Evolutionary conservation across 1,139 yeast genomes (phyloP).

Genomic region (Pichia sp.): DNA sequence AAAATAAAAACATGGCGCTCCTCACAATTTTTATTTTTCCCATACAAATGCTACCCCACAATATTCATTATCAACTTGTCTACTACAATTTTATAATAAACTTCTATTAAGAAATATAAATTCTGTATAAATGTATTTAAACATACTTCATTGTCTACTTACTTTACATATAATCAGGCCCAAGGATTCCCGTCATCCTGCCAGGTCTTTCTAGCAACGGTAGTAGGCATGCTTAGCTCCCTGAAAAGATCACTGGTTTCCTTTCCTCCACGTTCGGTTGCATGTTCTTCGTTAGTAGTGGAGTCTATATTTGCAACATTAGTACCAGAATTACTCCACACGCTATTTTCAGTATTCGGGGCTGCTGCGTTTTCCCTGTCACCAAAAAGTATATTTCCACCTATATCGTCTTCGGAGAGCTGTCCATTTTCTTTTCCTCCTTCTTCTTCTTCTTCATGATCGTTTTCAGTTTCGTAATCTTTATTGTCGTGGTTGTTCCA

Average conservation of each 20-base stretch:
- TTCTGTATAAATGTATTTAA: too few species aligned
- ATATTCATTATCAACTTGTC: not conserved
- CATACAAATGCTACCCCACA: not conserved
- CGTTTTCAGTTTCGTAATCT: not conserved
- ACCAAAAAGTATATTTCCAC: not conserved
- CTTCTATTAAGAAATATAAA: too few species aligned
- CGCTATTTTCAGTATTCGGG: not conserved
- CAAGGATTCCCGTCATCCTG: slow-evolving; percentile 32
- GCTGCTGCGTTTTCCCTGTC: not conserved
- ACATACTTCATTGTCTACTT: too few species aligned
- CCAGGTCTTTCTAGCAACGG: slow-evolving; percentile 47
- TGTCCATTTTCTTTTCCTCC: not conserved
- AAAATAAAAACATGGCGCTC: slow-evolving; percentile 1
- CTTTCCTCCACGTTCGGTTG: slow-evolving; percentile 5
- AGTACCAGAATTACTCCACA: not conserved
- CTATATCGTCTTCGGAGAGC: not conserved
- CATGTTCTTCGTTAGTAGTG: not conserved
- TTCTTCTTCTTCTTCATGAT: not conserved
- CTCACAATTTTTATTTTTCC: not conserved
- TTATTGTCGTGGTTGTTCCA: slow-evolving; percentile 16
- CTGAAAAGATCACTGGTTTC: slow-evolving; percentile 44
- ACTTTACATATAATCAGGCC: slow-evolving; percentile 18
- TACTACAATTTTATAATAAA: not conserved
- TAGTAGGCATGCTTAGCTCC: slow-evolving; percentile 46
- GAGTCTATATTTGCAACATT: not conserved